Evolutionary conservation across 2,329 filamentous ascomycete species (phyloP).

Genomic region (Clonostachys chloroleuca): DNA sequence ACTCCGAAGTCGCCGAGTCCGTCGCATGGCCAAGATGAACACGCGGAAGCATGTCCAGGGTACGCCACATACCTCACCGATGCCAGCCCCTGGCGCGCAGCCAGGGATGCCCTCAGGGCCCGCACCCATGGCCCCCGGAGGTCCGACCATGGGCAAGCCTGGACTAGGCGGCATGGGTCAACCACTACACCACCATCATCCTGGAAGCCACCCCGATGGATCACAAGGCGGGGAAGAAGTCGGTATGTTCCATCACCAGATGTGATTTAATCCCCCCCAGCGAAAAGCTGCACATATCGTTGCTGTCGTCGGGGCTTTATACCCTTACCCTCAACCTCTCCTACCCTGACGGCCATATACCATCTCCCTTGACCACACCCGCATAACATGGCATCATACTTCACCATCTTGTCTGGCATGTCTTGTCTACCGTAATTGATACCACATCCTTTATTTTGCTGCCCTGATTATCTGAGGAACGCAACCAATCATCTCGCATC

Average conservation of each 20-base stretch:
- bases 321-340: background rate
- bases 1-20: slow-evolving; percentile 83
- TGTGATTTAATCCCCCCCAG: slow-evolving; percentile 52
- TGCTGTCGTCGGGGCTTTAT: slow-evolving; percentile 18
- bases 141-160: slow-evolving; percentile 59
- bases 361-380: background rate
- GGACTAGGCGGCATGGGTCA: slow-evolving; percentile 63
- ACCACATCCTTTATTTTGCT: slow-evolving; percentile 2
- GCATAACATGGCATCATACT: slow-evolving; percentile 1
- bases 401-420: background rate
- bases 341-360: background rate
- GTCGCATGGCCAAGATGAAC: slow-evolving; percentile 94
- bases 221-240: slow-evolving; percentile 73
- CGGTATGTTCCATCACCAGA: slow-evolving; percentile 97
- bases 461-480: too few relatives aligned
- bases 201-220: slow-evolving; percentile 36
- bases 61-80: slow-evolving; percentile 57
- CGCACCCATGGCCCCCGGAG: slow-evolving; percentile 56
- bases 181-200: slow-evolving; percentile 63
- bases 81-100: slow-evolving; percentile 63
- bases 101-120: slow-evolving; percentile 59
- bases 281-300: slow-evolving; percentile 10
- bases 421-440: slow-evolving; percentile 3
- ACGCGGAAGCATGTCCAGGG: slow-evolving; percentile 69
- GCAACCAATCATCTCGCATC: too few relatives aligned